These are phyloP conservation scores for Suillus discolor DNA, from an alignment of 768 basidiomycete species.

Conservation along the genomic window DNA sequence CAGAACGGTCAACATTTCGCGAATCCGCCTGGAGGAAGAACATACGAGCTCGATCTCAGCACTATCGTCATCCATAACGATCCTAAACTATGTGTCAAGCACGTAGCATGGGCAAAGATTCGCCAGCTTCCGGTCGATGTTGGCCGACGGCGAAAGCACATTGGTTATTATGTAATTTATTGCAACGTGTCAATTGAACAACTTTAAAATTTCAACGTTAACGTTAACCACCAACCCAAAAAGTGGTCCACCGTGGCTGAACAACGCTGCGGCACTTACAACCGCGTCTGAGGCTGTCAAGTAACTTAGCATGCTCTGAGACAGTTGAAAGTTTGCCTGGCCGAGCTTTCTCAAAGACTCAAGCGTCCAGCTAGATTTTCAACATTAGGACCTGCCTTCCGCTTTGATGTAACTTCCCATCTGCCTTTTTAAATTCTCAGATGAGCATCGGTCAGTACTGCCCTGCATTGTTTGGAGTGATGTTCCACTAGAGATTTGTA, in stretches of 20 bases:
- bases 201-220: no score
- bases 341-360: neutral
- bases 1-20: neutral
- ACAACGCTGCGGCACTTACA: neutral
- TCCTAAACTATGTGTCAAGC: neutral
- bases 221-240: neutral
- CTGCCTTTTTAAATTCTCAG: neutral
- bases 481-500: neutral
- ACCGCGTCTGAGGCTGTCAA: neutral
- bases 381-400: neutral
- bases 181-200: no score
- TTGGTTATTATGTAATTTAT: no score
- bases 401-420: neutral
- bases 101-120: neutral
- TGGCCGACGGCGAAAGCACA: neutral
- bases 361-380: neutral
- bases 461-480: neutral
- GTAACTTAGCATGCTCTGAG: neutral
- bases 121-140: neutral
- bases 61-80: slow-evolving; percentile 58
- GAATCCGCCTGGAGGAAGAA: slow-evolving; percentile 1
- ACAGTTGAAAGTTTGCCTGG: neutral
- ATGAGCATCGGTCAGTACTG: neutral
- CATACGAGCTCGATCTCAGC: slow-evolving; percentile 75
- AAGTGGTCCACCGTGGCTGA: neutral